Evolutionary conservation across 2,329 filamentous ascomycete genomes (phyloP).

Genomic region (Tolypocladium ovalisporum): DNA sequence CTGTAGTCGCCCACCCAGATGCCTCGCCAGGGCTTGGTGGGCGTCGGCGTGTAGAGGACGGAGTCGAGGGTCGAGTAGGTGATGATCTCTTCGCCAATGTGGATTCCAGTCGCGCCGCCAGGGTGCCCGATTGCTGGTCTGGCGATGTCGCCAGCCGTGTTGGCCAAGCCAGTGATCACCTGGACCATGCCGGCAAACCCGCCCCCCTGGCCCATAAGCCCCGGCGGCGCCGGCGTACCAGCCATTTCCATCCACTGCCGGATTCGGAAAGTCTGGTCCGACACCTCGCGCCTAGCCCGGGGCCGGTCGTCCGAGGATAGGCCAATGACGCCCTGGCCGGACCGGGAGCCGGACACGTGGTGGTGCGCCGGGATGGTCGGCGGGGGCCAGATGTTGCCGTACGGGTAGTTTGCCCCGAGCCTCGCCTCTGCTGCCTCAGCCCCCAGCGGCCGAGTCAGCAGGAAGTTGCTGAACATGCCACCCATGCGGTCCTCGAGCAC

Average conservation of each 20-base stretch:
- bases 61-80: conserved; percentile 65
- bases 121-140: background rate
- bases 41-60: conserved; percentile 67
- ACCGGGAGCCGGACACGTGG: conserved; percentile 31
- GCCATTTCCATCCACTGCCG: conserved; percentile 65
- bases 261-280: conserved; percentile 61
- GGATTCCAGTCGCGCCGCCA: conserved; percentile 26
- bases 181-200: conserved; percentile 11
- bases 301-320: conserved; percentile 28
- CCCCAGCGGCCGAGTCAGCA: conserved; percentile 46
- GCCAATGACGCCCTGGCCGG: conserved; percentile 11
- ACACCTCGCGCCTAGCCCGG: conserved; percentile 45
- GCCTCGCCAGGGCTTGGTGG: conserved; percentile 71
- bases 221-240: conserved; percentile 16
- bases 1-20: conserved; percentile 91
- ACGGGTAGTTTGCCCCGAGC: conserved; percentile 24
- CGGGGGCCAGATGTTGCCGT: conserved; percentile 65
- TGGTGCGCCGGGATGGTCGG: conserved; percentile 52
- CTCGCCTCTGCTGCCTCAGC: conserved; percentile 22
- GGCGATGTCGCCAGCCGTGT: background rate
- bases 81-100: conserved; percentile 42
- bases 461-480: conserved; percentile 54
- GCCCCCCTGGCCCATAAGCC: conserved; percentile 16
- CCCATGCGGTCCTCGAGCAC: conserved; percentile 31
- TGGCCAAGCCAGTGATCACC: conserved; percentile 3